A percentile compares a stretch with the other conserved stretches of the same genome.
Evolutionary conservation across 192 early-diverging fungal species (phyloP).

Genomic region (Rhizophagus clarus): DNA sequence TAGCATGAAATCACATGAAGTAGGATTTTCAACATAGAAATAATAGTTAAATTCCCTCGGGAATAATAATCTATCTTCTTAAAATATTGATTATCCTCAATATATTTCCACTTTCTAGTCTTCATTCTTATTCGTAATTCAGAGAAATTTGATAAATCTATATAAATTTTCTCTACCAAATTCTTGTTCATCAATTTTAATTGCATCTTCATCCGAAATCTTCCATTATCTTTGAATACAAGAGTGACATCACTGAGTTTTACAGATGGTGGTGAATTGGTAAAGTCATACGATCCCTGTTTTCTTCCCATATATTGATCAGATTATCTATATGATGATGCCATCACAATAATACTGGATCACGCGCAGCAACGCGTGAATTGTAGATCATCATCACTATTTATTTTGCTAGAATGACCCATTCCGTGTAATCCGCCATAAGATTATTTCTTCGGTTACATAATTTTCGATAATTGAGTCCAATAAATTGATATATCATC

Average conservation of each 20-base stretch:
- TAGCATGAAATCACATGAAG: not conserved
- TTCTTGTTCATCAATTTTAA: not conserved
- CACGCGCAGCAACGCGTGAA: not conserved
- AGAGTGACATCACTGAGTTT: not conserved
- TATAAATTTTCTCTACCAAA: not conserved
- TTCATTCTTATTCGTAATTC: constrained; percentile 4
- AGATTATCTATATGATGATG: constrained; percentile 6
- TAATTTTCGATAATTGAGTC: not conserved
- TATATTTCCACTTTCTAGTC: not conserved
- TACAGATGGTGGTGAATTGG: not conserved
- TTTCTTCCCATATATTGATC: not conserved
- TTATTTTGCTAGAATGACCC: not conserved
- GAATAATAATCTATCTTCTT: not conserved
- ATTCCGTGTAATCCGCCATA: not conserved
- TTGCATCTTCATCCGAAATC: not conserved
- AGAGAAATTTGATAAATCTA: not conserved
- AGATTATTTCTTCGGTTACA: not conserved
- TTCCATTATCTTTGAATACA: not conserved
- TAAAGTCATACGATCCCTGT: not conserved
- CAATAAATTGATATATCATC: not conserved
- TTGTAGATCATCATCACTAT: not conserved
- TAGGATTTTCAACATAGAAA: constrained; percentile 9
- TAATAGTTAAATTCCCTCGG: constrained; percentile 6
- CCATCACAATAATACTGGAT: constrained; percentile 15
- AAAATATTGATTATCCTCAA: no score